phyloP scores from a whole-genome alignment of 2,329 filamentous ascomycete genomes.

The Alternaria triticina region DNA sequence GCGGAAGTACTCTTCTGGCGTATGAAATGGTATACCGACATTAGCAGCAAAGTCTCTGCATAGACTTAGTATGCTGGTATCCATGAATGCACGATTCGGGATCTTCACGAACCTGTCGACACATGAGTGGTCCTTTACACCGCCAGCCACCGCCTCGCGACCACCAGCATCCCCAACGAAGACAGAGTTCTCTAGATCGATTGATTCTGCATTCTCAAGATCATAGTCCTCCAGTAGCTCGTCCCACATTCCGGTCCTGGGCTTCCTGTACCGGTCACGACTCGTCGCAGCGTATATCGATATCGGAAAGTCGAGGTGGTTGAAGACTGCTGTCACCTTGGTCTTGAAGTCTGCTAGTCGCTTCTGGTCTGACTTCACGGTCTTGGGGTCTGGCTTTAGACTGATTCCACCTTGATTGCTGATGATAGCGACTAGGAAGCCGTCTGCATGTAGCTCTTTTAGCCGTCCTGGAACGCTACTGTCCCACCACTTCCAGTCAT shows the following conservation, averaged over 20 bases:
- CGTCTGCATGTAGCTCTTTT: constrained; percentile 72
- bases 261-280: constrained; percentile 85
- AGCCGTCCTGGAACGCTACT: constrained; percentile 70
- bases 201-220: constrained; percentile 56
- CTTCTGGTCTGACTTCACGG: constrained; percentile 69
- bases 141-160: constrained; percentile 51
- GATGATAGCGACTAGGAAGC: constrained; percentile 78
- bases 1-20: constrained; percentile 92
- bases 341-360: constrained; percentile 81
- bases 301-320: constrained; percentile 74
- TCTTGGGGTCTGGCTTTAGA: constrained; percentile 75
- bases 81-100: constrained; percentile 9
- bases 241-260: constrained; percentile 86
- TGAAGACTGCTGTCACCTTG: constrained; percentile 74
- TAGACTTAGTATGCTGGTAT: constrained; percentile 17
- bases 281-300: constrained; percentile 85
- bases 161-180: constrained; percentile 88
- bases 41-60: constrained; percentile 79
- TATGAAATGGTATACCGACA: constrained; percentile 77
- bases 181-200: constrained; percentile 76
- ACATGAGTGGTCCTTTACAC: constrained; percentile 63
- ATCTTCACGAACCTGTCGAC: constrained; percentile 60
- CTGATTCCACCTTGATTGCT: constrained; percentile 89
- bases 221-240: constrained; percentile 63
- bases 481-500: constrained; percentile 97